Evolutionary conservation across 768 basidiomycete genomes (phyloP).

Genomic region (Goffeauzyma gilvescens): DNA sequence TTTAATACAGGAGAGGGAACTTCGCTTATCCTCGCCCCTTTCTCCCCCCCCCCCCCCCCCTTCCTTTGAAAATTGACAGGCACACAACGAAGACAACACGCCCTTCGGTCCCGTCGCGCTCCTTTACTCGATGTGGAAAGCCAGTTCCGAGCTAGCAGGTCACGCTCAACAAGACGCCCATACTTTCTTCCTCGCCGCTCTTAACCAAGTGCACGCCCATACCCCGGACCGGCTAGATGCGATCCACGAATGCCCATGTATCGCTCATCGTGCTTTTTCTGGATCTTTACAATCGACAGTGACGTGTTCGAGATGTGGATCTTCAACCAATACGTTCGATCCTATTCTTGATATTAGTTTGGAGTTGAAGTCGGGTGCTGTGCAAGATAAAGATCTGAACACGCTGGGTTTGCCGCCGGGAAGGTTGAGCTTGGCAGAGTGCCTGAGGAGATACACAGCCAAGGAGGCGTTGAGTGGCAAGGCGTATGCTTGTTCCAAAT

Average conservation of each 20-base stretch:
- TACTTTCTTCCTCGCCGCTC: conserved; percentile 35
- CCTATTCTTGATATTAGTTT: conserved; percentile 81
- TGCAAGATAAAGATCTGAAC: neutral
- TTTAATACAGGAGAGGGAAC: no score
- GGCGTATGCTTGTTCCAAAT: conserved; percentile 68
- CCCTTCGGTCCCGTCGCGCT: conserved; percentile 69
- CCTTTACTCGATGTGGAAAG: conserved; percentile 62
- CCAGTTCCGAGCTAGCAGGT: conserved; percentile 60
- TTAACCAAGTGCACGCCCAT: conserved; percentile 72
- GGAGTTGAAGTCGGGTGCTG: conserved; percentile 41
- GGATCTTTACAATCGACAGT: conserved; percentile 77
- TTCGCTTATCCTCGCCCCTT: no score
- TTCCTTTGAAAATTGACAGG: no score
- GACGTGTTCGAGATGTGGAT: conserved; percentile 66
- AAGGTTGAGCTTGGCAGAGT: conserved; percentile 48
- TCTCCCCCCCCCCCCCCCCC: no score
- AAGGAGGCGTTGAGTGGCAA: conserved; percentile 65
- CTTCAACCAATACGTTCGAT: conserved; percentile 58
- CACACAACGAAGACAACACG: conserved; percentile 37
- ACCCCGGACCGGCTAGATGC: conserved; percentile 59
- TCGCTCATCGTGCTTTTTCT: conserved; percentile 75
- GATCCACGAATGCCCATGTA: conserved; percentile 49
- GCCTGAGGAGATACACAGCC: conserved; percentile 61
- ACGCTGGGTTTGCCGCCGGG: neutral
- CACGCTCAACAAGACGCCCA: conserved; percentile 59